Evolutionary conservation across 768 basidiomycete genomes (phyloP).

Genomic region (Xerocomellus amylosporus): DNA sequence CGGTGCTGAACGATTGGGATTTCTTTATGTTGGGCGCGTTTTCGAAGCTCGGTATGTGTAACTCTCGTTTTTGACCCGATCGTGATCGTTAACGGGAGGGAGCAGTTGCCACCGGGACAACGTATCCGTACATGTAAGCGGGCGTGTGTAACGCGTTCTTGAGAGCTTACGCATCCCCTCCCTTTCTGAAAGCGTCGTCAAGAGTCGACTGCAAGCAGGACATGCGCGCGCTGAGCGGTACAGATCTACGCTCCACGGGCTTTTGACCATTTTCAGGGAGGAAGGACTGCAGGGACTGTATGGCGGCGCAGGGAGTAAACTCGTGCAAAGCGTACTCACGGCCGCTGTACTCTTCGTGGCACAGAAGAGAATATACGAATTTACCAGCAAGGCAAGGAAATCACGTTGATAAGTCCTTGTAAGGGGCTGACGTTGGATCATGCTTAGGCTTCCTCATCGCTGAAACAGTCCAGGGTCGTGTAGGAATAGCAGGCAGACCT

Average conservation of each 20-base stretch:
- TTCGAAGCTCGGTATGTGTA: slow-evolving; percentile 72
- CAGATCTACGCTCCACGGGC: slow-evolving; percentile 70
- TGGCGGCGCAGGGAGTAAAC: slow-evolving; percentile 83
- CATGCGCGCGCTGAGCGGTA: slow-evolving; percentile 66
- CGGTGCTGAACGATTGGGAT: slow-evolving; percentile 75
- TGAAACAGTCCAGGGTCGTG: slow-evolving; percentile 6
- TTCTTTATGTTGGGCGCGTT: slow-evolving; percentile 94
- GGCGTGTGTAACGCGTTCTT: neutral
- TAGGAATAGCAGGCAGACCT: neutral
- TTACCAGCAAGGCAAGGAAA: slow-evolving; percentile 50
- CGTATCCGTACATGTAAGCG: slow-evolving; percentile 74
- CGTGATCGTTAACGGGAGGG: neutral
- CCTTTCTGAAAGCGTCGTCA: too few relatives aligned
- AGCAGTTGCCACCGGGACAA: slow-evolving; percentile 50
- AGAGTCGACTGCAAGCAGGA: slow-evolving; percentile 77
- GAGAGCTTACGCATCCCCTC: neutral
- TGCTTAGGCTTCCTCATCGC: slow-evolving; percentile 13
- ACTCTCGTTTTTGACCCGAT: neutral
- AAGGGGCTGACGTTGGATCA: neutral
- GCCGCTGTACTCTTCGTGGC: slow-evolving; percentile 92
- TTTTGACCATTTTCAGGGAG: slow-evolving; percentile 71
- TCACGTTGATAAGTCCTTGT: neutral
- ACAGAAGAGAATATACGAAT: slow-evolving; percentile 77
- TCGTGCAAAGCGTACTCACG: slow-evolving; percentile 88
- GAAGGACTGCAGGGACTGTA: slow-evolving; percentile 86